Evolutionary conservation across 2,329 filamentous ascomycete species (phyloP).

Genomic region (Claviceps spartinae): DNA sequence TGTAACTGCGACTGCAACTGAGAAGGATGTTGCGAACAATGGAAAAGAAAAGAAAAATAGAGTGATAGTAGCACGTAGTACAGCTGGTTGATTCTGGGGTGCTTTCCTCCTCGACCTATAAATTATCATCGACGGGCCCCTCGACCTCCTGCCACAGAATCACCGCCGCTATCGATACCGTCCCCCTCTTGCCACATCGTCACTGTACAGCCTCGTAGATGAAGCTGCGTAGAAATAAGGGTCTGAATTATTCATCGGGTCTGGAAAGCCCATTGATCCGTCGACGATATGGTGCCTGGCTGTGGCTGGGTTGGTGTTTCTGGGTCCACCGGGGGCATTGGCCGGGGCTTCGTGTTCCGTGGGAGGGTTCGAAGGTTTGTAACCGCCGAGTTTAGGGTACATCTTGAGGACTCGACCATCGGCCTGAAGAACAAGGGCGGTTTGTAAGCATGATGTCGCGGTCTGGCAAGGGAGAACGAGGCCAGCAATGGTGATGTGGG

Average conservation of each 20-base stretch:
- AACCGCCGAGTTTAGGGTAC: slow-evolving; percentile 48
- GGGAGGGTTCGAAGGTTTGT: slow-evolving; percentile 13
- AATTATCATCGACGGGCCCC: neutral
- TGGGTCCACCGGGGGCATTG: slow-evolving; percentile 21
- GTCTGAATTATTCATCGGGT: slow-evolving; percentile 24
- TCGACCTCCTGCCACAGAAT: slow-evolving; percentile 13
- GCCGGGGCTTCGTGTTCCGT: slow-evolving; percentile 14
- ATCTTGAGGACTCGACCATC: slow-evolving; percentile 63
- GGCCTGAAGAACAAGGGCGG: slow-evolving; percentile 32
- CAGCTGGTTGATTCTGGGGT: too few species aligned
- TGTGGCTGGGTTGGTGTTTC: slow-evolving; percentile 11
- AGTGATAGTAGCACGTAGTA: neutral
- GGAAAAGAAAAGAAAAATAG: neutral
- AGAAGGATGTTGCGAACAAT: neutral
- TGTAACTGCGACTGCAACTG: too few species aligned
- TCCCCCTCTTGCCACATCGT: slow-evolving; percentile 24
- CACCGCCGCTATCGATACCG: slow-evolving; percentile 9
- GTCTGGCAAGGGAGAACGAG: neutral
- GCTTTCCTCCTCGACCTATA: neutral
- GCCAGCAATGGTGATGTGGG: neutral
- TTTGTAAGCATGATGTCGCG: neutral
- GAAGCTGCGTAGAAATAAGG: slow-evolving; percentile 10
- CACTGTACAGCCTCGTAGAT: slow-evolving; percentile 39
- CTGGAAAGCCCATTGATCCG: slow-evolving; percentile 40
- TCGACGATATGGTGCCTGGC: slow-evolving; percentile 33